These are phyloP conservation scores for Epichloe hybrida DNA, from an alignment of 2,329 filamentous ascomycete genomes.

Conservation along the genomic window DNA sequence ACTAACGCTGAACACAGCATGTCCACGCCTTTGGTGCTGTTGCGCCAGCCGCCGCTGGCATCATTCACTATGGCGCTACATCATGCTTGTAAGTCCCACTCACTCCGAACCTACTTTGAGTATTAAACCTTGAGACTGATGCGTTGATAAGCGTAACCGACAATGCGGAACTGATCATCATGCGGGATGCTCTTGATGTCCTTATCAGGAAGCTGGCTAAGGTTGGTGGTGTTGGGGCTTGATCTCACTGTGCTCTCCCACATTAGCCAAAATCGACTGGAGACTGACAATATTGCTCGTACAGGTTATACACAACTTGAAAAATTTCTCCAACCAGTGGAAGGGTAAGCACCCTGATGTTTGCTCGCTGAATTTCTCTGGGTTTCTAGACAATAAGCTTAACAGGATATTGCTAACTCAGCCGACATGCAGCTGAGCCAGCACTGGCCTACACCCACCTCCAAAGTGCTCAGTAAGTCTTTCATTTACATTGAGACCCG, in stretches of 20 bases:
- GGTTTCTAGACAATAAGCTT: neutral
- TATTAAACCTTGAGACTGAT: too few species aligned
- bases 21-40: constrained; percentile 62
- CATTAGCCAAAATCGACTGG: too few species aligned
- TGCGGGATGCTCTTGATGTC: constrained; percentile 50
- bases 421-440: constrained; percentile 29
- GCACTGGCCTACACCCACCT: constrained; percentile 67
- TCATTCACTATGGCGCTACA: constrained; percentile 57
- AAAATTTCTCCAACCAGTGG: constrained; percentile 57
- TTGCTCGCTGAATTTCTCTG: neutral
- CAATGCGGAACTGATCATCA: constrained; percentile 66
- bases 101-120: too few species aligned
- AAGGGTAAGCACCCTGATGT: constrained; percentile 32
- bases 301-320: constrained; percentile 59
- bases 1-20: constrained; percentile 27
- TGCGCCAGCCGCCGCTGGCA: constrained; percentile 65
- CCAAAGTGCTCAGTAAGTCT: constrained; percentile 37
- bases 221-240: constrained; percentile 23
- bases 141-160: constrained; percentile 40
- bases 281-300: too few species aligned
- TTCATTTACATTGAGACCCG: too few species aligned
- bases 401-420: neutral
- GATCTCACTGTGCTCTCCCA: too few species aligned
- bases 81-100: neutral
- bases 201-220: constrained; percentile 65